Evolutionary conservation across 768 basidiomycete genomes (phyloP).

Genomic region (Lepiota brunneoincarnata): DNA sequence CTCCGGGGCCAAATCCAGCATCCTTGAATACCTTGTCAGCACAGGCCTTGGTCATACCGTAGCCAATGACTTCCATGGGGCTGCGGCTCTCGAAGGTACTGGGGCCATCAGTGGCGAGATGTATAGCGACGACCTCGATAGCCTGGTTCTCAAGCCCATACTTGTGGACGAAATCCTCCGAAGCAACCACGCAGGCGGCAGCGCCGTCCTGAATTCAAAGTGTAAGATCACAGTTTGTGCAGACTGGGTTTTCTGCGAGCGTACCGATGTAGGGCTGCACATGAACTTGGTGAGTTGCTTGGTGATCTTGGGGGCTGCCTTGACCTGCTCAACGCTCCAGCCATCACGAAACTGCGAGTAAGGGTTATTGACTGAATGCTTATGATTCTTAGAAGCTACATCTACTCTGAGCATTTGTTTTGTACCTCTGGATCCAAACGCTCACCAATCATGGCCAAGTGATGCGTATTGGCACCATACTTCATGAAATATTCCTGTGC

Average conservation of each 20-base stretch:
- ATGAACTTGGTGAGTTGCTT: slow-evolving; percentile 78
- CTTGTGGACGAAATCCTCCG: slow-evolving; percentile 71
- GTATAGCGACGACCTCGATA: slow-evolving; percentile 73
- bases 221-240: not conserved
- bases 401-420: not conserved
- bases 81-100: slow-evolving; percentile 63
- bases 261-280: slow-evolving; percentile 82
- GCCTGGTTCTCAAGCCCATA: slow-evolving; percentile 82
- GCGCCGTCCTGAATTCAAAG: slow-evolving; percentile 56
- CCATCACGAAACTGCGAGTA: slow-evolving; percentile 85
- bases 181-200: slow-evolving; percentile 74
- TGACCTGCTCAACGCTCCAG: slow-evolving; percentile 70
- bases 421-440: not conserved
- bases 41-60: slow-evolving; percentile 66
- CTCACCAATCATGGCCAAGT: slow-evolving; percentile 77
- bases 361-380: slow-evolving; percentile 78
- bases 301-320: slow-evolving; percentile 65
- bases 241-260: slow-evolving; percentile 14
- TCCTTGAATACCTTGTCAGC: slow-evolving; percentile 69
- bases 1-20: slow-evolving; percentile 63
- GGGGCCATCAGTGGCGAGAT: slow-evolving; percentile 63
- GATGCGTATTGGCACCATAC: slow-evolving; percentile 63
- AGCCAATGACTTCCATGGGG: slow-evolving; percentile 83
- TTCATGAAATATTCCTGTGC: slow-evolving; percentile 76
- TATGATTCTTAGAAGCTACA: slow-evolving; percentile 80